Percentiles rank a stretch among this genome's conserved stretches.
Evolutionary conservation across 768 basidiomycete genomes (phyloP).

Genomic region (Termitomyces heimii): DNA sequence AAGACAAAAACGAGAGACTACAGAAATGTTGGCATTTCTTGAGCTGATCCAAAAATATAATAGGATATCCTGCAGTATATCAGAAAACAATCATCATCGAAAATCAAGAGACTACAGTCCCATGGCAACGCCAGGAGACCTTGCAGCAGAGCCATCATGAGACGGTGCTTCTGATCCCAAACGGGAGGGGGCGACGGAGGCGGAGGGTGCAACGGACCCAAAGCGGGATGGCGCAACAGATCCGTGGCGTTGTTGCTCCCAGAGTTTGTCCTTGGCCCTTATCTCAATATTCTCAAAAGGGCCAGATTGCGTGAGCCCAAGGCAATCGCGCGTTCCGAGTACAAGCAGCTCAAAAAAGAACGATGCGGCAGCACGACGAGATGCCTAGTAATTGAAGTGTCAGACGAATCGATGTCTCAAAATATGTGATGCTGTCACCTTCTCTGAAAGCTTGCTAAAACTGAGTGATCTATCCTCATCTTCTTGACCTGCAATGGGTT

Average conservation of each 20-base stretch:
- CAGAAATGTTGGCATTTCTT: too few relatives aligned
- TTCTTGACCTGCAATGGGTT: slow-evolving; percentile 41
- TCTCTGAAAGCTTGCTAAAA: slow-evolving; percentile 74
- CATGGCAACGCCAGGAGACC: slow-evolving; percentile 42
- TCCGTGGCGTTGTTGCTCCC: slow-evolving; percentile 55
- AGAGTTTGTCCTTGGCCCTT: slow-evolving; percentile 75
- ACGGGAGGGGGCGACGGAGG: slow-evolving; percentile 17
- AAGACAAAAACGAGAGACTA: slow-evolving; percentile 2
- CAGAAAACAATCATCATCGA: background rate
- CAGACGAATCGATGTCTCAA: background rate
- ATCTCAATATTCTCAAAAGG: slow-evolving; percentile 88
- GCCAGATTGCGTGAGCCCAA: slow-evolving; percentile 68
- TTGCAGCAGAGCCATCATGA: slow-evolving; percentile 30
- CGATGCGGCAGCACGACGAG: slow-evolving; percentile 85
- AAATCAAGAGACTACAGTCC: slow-evolving; percentile 20
- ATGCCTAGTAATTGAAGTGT: slow-evolving; percentile 46
- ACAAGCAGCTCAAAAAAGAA: slow-evolving; percentile 99
- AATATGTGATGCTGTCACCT: slow-evolving; percentile 36
- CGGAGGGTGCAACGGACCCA: slow-evolving; percentile 5
- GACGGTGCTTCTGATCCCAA: slow-evolving; percentile 18
- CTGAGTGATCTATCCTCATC: slow-evolving; percentile 59
- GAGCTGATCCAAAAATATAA: background rate
- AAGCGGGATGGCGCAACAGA: slow-evolving; percentile 21
- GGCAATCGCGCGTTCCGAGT: slow-evolving; percentile 86
- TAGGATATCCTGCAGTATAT: slow-evolving; percentile 12